Percentiles rank a stretch among this genome's conserved stretches.
Conservation (phyloP, 2,329 filamentous ascomycete species). For the Shiraia sp. region DNA sequence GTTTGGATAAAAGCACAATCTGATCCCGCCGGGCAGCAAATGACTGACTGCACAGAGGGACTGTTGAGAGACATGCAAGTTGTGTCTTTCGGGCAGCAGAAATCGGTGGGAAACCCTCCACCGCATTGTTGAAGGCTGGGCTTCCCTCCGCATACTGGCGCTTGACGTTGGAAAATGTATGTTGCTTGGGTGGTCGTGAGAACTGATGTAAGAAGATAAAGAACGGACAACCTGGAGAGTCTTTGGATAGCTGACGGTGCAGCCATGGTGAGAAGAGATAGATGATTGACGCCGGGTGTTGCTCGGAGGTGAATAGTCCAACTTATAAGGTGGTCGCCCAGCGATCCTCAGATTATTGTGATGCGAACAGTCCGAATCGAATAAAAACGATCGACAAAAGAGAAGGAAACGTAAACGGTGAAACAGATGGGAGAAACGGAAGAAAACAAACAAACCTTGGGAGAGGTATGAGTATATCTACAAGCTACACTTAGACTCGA, state of each 20-base stretch:
- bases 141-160: constrained; percentile 55
- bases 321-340: constrained; percentile 3
- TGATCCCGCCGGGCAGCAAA: constrained; percentile 68
- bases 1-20: constrained; percentile 65
- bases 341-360: constrained; percentile 9
- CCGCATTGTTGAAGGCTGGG: constrained; percentile 57
- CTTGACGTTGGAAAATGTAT: constrained; percentile 34
- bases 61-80: constrained; percentile 62
- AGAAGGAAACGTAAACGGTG: constrained; percentile 1
- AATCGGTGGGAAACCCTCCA: constrained; percentile 61
- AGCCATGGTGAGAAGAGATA: constrained; percentile 26
- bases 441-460: constrained; percentile 6
- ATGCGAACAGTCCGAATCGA: neutral
- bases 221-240: constrained; percentile 38
- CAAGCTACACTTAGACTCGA: constrained; percentile 11
- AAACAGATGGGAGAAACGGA: constrained; percentile 4
- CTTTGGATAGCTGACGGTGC: constrained; percentile 29
- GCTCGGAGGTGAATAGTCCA: constrained; percentile 2
- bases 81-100: constrained; percentile 65
- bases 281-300: constrained; percentile 1
- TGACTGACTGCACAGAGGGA: constrained; percentile 66
- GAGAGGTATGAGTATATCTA: constrained; percentile 21
- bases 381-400: neutral
- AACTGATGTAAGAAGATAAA: constrained; percentile 35
- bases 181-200: constrained; percentile 31